A percentile compares a stretch with the other conserved stretches of the same genome.
Evolutionary conservation across 2,329 filamentous ascomycete species (phyloP).

Genomic region (Ambrosiella beaveri): DNA sequence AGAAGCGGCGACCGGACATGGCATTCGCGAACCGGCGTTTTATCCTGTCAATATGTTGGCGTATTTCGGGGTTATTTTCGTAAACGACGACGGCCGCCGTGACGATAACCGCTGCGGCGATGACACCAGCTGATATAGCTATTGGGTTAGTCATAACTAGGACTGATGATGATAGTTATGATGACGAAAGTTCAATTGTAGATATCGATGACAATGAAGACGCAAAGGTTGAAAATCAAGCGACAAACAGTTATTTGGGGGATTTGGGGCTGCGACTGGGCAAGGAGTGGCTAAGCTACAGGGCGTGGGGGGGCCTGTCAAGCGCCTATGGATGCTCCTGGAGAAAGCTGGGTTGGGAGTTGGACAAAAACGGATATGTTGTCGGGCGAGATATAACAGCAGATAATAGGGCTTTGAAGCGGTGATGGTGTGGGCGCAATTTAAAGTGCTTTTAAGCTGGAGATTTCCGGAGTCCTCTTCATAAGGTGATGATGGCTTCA

Average conservation of each 20-base stretch:
- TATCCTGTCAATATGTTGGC: conserved; percentile 42
- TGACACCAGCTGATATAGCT: conserved; percentile 38
- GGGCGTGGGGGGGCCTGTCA: background rate
- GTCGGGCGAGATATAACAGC: background rate
- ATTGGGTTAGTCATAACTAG: conserved; percentile 28
- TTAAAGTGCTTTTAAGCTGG: no score
- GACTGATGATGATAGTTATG: background rate
- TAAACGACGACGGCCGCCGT: conserved; percentile 43
- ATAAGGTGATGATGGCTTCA: no score
- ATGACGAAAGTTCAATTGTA: background rate
- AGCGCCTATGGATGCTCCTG: background rate
- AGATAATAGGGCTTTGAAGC: background rate
- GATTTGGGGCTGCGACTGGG: background rate
- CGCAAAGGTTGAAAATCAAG: background rate
- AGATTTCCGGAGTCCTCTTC: no score
- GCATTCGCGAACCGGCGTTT: conserved; percentile 44
- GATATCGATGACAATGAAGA: background rate
- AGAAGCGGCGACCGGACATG: conserved; percentile 25
- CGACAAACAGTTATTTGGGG: background rate
- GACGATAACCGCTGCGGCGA: conserved; percentile 39
- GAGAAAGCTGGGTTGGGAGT: background rate
- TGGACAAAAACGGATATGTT: background rate
- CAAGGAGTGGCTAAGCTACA: background rate
- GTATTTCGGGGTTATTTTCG: conserved; percentile 42
- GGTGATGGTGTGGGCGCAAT: no score